These are phyloP conservation scores for Lunularia cruciata DNA, from an alignment of 225 moss, liverwort and hornwort genomes.

Conservation along the genomic window DNA sequence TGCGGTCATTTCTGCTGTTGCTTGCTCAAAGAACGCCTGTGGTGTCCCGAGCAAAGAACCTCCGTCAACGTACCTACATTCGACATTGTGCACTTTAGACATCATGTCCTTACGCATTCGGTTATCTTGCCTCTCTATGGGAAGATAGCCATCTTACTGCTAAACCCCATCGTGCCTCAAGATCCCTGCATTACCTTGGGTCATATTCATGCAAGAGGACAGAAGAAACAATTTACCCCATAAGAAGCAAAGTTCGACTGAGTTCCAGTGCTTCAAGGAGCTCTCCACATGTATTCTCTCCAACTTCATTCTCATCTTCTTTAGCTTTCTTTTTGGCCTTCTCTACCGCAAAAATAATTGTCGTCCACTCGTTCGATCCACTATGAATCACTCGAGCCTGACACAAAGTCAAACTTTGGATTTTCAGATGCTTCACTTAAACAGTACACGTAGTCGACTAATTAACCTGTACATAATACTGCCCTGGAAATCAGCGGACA, in stretches of 20 bases:
- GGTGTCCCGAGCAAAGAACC: constrained; percentile 60
- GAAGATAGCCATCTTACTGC: neutral
- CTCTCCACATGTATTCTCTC: constrained; percentile 69
- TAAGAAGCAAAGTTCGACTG: constrained; percentile 83
- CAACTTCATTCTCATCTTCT: constrained; percentile 59
- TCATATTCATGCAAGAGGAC: neutral
- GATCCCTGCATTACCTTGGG: neutral
- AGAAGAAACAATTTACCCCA: constrained; percentile 54
- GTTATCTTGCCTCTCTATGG: too few relatives aligned
- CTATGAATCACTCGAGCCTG: constrained; percentile 84
- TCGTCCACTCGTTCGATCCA: constrained; percentile 68
- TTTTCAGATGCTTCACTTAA: too few relatives aligned
- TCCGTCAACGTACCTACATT: constrained; percentile 67
- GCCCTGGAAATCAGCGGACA: too few relatives aligned
- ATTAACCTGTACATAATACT: too few relatives aligned
- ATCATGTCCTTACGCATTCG: neutral
- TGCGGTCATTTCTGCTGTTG: constrained; percentile 65
- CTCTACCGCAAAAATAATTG: constrained; percentile 58
- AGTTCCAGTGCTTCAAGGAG: constrained; percentile 80
- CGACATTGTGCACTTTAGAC: neutral
- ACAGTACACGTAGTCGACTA: too few relatives aligned
- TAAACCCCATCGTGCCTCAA: neutral
- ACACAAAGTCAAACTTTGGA: too few relatives aligned
- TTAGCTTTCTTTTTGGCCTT: constrained; percentile 49
- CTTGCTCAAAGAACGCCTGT: constrained; percentile 64